phyloP scores from a whole-genome alignment of 2,329 filamentous ascomycete species.

The Beauveria australis region DNA sequence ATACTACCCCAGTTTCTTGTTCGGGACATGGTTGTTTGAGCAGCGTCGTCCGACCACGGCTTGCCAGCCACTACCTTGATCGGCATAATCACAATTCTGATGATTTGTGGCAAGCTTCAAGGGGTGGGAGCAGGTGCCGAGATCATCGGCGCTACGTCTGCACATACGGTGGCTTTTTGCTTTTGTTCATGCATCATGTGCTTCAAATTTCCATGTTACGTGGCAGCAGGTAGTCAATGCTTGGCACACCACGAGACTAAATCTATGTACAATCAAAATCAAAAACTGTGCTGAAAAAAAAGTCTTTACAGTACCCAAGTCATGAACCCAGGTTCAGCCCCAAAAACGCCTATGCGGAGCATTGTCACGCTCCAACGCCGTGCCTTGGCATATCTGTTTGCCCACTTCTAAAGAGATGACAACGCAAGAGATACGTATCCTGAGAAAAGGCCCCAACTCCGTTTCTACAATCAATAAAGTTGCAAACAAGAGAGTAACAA shows the following conservation, averaged over 20 bases:
- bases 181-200: constrained; percentile 5
- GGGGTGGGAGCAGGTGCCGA: neutral
- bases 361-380: constrained; percentile 4
- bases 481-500: neutral
- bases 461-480: neutral
- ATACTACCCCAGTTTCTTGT: neutral
- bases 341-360: constrained; percentile 9
- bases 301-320: neutral
- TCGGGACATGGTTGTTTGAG: neutral
- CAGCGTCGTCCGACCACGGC: neutral
- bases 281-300: neutral
- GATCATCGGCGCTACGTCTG: neutral
- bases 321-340: neutral
- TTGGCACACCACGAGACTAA: constrained; percentile 8
- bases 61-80: neutral
- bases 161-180: neutral
- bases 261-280: constrained; percentile 7
- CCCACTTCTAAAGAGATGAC: neutral
- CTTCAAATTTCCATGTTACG: neutral
- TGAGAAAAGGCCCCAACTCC: neutral
- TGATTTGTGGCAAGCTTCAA: neutral
- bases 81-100: neutral
- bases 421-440: neutral
- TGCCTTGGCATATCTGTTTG: neutral
- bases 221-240: constrained; percentile 8